Conservation (phyloP, 805 yeast genomes). For the Metschnikowia rubicola region DNA sequence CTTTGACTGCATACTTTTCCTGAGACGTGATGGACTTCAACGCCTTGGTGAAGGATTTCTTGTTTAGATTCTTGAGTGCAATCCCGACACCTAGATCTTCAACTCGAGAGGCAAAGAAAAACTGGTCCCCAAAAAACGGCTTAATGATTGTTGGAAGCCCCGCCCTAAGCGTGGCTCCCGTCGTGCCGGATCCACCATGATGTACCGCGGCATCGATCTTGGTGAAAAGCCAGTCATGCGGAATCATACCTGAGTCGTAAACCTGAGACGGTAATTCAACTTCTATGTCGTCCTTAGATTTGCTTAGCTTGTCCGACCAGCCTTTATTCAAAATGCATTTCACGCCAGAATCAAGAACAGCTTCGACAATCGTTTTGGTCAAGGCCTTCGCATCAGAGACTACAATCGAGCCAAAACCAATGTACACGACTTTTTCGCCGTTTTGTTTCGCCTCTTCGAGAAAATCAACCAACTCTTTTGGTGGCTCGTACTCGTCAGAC, state of each 20-base stretch:
- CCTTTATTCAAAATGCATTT: constrained; percentile 88
- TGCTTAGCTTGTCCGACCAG: constrained; percentile 77
- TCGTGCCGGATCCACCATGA: constrained; percentile 96
- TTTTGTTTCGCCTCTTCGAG: constrained; percentile 57
- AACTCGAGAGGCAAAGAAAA: constrained; percentile 81
- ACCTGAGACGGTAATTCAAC: constrained; percentile 63
- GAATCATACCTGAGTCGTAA: constrained; percentile 67
- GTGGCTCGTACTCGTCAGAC: constrained; percentile 52
- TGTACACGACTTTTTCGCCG: constrained; percentile 73
- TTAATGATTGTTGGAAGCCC: constrained; percentile 89
- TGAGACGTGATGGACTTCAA: constrained; percentile 65
- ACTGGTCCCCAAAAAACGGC: constrained; percentile 96
- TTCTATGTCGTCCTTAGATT: constrained; percentile 20
- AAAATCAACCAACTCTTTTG: constrained; percentile 53
- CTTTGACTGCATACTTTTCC: constrained; percentile 63
- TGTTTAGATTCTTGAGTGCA: constrained; percentile 63
- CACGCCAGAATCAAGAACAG: constrained; percentile 77
- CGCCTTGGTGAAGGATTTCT: constrained; percentile 61
- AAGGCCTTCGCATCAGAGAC: constrained; percentile 77
- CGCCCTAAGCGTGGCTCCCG: constrained; percentile 83
- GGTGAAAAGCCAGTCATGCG: constrained; percentile 94
- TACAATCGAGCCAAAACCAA: constrained; percentile 95
- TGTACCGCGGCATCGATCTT: constrained; percentile 91
- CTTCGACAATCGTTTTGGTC: constrained; percentile 73
- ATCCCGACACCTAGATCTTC: constrained; percentile 89